Evolutionary conservation across 2,329 filamentous ascomycete species (phyloP), one percentile per base, ranked within the genome.

Genomic region (Phialocephala sp.): DNA sequence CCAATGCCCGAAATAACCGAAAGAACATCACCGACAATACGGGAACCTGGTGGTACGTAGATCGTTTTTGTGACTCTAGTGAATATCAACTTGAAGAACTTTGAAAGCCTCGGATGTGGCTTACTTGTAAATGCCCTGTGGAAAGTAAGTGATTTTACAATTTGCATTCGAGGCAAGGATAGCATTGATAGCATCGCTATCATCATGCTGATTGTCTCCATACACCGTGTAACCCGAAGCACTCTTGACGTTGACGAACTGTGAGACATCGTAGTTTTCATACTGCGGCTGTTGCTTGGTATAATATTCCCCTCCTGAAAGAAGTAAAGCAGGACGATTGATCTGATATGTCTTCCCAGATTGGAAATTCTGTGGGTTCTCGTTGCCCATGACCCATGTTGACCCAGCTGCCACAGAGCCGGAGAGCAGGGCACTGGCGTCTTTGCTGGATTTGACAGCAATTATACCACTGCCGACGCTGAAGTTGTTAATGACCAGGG

Each of bases 111-210:
- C 8, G 11, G n/a, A 22, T 2, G n/a, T 24, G 4, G 8, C 45
- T 50, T 24, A 50, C 45, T 50, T 50, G 77, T 87, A 88, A 12
- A 83, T 76, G 55, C 86, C 86, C 67, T 82, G 80, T 71, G 87
- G 84, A 66, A 88, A 79, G 77, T 83, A 87, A 11, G 86, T 74
- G 55, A 88, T 79, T 66, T 83, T 80, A 35, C 79, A 78, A 14
- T 76, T 72, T 0, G 76, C 75, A 4, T 79, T 80, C 2, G 86
- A 85, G 73, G 81, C 79, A 73, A 90, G 82, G 27, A 83, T 82
- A 1, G 72, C 76, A 74, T 89, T 86, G 18, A 90, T 80, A 4
- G 85, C 85, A 2, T 79, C 77, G 4, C 87, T 89, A 71, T 88
- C 85, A 73, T 89, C 86, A 2, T 83, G 82, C 3, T 76, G 74